These are phyloP conservation scores for Syzygium oleosum DNA, from an alignment of 345 rosid genomes.

Conservation along the genomic window DNA sequence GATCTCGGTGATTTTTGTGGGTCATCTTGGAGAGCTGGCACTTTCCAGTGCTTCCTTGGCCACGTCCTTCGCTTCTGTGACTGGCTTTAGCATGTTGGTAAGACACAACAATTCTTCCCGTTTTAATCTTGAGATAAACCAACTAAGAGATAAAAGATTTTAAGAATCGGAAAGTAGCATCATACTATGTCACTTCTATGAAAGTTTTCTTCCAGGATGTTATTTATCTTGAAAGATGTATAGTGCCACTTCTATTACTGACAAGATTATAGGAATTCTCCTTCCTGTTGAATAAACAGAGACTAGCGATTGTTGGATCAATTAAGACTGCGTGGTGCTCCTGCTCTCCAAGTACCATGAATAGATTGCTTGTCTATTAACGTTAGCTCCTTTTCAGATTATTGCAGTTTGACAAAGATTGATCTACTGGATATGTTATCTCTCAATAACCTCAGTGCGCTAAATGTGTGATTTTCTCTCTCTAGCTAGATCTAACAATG, in stretches of 20 bases:
- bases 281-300: background rate
- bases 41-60: conserved; percentile 40
- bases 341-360: background rate
- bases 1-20: conserved; percentile 38
- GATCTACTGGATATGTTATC: background rate
- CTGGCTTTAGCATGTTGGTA: conserved; percentile 40
- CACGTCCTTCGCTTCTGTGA: conserved; percentile 35
- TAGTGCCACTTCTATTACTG: background rate
- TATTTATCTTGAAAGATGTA: background rate
- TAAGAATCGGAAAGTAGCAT: background rate
- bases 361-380: background rate
- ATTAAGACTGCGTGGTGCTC: background rate
- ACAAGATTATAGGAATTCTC: background rate
- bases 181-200: background rate
- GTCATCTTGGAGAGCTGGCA: conserved; percentile 12
- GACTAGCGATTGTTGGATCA: background rate
- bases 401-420: background rate
- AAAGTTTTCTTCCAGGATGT: background rate
- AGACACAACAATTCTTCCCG: background rate
- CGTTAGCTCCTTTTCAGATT: background rate
- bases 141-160: background rate
- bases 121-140: background rate
- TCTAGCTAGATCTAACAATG: background rate
- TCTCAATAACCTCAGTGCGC: background rate
- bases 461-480: background rate